These are phyloP conservation scores for Acanthamoeba royreba DNA, from an alignment of 208 protist species.

Conservation along the genomic window DNA sequence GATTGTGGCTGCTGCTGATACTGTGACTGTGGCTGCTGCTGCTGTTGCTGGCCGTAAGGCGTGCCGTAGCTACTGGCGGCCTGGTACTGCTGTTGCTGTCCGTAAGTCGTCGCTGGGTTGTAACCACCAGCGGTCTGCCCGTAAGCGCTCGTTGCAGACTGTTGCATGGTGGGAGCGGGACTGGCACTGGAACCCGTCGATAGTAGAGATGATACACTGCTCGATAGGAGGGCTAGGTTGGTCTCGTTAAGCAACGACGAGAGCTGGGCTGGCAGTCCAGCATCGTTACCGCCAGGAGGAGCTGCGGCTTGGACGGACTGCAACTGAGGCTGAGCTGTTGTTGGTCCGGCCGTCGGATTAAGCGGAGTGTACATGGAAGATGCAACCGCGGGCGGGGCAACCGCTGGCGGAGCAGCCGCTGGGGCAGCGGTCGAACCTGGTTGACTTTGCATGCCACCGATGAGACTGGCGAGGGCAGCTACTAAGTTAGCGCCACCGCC, in stretches of 20 bases:
- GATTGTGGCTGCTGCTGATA: background rate
- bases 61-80: background rate
- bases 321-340: background rate
- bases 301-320: background rate
- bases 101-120: no score
- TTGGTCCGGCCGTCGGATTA: background rate
- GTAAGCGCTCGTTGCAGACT: background rate
- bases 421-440: background rate
- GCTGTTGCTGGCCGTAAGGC: background rate
- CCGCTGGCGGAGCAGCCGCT: background rate
- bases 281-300: background rate
- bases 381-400: background rate
- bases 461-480: background rate
- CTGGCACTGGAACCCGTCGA: background rate
- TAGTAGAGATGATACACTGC: background rate
- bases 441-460: background rate
- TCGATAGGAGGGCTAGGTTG: constrained; percentile 3
- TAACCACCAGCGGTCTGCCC: background rate
- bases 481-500: background rate
- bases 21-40: background rate
- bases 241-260: background rate
- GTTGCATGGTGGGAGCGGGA: background rate
- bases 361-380: background rate
- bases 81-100: background rate
- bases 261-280: background rate